phyloP scores from a whole-genome alignment of 441 rosid genomes.

The Euphorbia neoarborescens region DNA sequence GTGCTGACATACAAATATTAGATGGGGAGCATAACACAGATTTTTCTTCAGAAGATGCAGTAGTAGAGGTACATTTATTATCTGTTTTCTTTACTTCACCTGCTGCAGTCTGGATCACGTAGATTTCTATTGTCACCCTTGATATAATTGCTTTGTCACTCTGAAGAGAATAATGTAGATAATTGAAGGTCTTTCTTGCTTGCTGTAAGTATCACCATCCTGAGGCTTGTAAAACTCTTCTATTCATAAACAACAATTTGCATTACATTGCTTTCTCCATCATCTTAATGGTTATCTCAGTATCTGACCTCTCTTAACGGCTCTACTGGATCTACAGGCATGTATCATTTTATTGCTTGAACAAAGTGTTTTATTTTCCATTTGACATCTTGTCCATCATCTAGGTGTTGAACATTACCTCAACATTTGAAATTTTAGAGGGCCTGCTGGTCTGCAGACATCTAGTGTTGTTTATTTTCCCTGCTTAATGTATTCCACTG shows the following conservation, averaged over 20 bases:
- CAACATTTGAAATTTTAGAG: conserved; percentile 1
- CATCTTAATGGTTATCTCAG: not conserved
- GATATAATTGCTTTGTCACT: not conserved
- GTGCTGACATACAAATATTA: conserved; percentile 37
- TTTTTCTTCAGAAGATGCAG: conserved; percentile 32
- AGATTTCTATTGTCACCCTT: not conserved
- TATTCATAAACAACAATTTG: not conserved
- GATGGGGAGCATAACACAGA: conserved; percentile 24
- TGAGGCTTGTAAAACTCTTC: not conserved
- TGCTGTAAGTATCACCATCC: not conserved
- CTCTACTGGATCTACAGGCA: not conserved
- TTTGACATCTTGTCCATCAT: not conserved
- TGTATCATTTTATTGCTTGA: not conserved
- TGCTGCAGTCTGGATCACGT: not conserved
- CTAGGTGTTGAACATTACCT: not conserved
- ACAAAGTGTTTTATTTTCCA: not conserved
- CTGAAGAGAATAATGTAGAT: not conserved
- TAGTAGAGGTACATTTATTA: conserved; percentile 38
- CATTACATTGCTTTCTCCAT: not conserved
- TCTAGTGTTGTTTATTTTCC: not conserved
- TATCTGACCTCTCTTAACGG: conserved; percentile 1
- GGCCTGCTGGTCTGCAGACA: not conserved
- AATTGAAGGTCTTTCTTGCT: not conserved
- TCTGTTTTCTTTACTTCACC: not conserved
- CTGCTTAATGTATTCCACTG: not conserved